Base-by-base conservation (phyloP, 495 filamentous ascomycete genomes). In the Aspergillus affinis region DNA sequence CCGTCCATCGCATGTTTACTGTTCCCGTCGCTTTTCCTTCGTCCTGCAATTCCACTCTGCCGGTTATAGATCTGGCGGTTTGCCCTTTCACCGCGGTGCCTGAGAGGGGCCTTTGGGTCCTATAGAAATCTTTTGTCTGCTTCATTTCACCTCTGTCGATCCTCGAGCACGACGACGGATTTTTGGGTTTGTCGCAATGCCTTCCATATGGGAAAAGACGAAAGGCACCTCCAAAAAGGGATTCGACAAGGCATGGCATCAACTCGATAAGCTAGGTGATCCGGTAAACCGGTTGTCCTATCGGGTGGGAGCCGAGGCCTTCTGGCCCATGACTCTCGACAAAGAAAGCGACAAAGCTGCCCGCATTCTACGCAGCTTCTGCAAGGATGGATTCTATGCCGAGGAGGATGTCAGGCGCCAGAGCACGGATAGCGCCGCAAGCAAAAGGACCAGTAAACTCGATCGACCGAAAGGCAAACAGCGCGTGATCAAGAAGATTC, bases 291-390 rank as follows among this genome's bases (percentile, higher is more conserved):
- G 81, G 49, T 69, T 92, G 2, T 87, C 85, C 13, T 90, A 92
- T 72, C 85, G 83, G 59, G 75, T 93, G 12, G 89, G 89, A 51
- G 81, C 83, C 26, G 90, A 94, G 68, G 88, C 88, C 4, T 91
- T 92, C 69, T 92, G 89, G 89, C 90, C 90, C 13, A 90, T 87
- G 59, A 85, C 80, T 15, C 77, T 93, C 58, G 90, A 93, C 62
- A 88, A 87, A 64, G 90, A 94, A 76, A 84, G 83, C 71, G 88
- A 92, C 72, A 93, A 94, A 73, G 89, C 89, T 6, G 90, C 90
- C 45, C 81, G 90, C 10, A 93, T 94, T 48, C 68, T 94, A 36
- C 81, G 85, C 65, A 89, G 86, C 61, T 94, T 93, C 71, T 92
- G 89, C 76, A 89, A 83, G 67, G 86, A 88, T 78, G 86, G 86